Conservation (phyloP, 192 early-diverging fungal genomes). For the Martensiomyces pterosporus region DNA sequence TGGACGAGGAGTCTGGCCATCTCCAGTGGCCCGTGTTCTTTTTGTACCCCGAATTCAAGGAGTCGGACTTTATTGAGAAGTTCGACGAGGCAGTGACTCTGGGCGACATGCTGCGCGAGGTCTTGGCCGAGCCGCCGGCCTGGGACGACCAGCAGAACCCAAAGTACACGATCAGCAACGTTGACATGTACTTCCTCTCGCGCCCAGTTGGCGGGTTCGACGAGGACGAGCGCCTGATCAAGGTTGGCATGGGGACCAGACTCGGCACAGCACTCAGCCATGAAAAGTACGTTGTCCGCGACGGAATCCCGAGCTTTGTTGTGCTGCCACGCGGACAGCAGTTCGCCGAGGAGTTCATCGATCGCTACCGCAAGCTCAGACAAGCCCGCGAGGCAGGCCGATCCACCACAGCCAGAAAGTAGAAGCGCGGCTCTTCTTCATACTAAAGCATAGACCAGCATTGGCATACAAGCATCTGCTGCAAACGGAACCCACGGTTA, state of each 20-base stretch:
- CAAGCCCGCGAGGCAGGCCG: slow-evolving; percentile 17
- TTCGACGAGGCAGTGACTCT: slow-evolving; percentile 85
- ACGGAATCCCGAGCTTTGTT: slow-evolving; percentile 83
- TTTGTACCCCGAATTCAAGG: slow-evolving; percentile 89
- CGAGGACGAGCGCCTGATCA: slow-evolving; percentile 59
- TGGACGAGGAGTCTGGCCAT: slow-evolving; percentile 55
- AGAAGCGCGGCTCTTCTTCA: no score
- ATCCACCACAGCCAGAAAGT: no score
- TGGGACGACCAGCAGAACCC: slow-evolving; percentile 69
- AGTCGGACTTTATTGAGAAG: slow-evolving; percentile 81
- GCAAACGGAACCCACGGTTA: no score
- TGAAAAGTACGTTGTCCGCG: slow-evolving; percentile 67
- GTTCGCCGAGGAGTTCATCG: slow-evolving; percentile 63
- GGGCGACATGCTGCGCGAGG: slow-evolving; percentile 73
- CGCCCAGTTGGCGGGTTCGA: slow-evolving; percentile 45
- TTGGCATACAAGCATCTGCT: no score
- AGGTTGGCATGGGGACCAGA: slow-evolving; percentile 57
- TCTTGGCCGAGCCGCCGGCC: slow-evolving; percentile 73
- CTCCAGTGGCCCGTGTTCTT: slow-evolving; percentile 85
- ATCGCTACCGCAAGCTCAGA: slow-evolving; percentile 55
- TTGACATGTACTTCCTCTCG: slow-evolving; percentile 81
- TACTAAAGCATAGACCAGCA: no score
- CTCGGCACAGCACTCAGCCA: slow-evolving; percentile 62
- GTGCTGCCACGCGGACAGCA: slow-evolving; percentile 65
- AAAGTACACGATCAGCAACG: slow-evolving; percentile 62